phyloP scores from a whole-genome alignment of 108 stramenopile genomes.

The Conticribra weissflogii region DNA sequence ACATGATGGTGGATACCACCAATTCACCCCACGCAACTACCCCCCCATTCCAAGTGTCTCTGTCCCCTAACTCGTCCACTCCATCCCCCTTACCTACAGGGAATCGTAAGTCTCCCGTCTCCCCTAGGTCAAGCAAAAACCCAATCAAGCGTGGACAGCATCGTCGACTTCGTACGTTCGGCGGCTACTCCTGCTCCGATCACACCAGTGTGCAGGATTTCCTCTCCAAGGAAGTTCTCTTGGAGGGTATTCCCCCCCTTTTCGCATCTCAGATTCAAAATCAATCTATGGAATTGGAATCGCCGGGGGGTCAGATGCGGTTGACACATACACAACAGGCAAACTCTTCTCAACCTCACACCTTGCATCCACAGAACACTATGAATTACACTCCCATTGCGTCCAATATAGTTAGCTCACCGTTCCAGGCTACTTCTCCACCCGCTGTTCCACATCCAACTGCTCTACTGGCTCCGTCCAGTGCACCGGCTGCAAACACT shows the following conservation, averaged over 20 bases:
- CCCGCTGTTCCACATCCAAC: too few species aligned
- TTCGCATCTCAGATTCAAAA: neutral
- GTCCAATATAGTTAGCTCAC: too few species aligned
- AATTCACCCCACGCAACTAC: neutral
- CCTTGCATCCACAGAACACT: too few species aligned
- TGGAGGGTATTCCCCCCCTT: conserved; percentile 8
- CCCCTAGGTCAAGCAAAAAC: neutral
- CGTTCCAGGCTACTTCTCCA: too few species aligned
- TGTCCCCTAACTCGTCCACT: neutral
- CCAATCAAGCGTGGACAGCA: neutral
- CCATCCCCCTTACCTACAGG: neutral
- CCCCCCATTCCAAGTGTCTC: neutral
- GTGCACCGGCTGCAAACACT: too few species aligned
- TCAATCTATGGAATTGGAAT: neutral
- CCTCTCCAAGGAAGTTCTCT: neutral
- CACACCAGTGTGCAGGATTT: neutral
- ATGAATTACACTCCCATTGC: too few species aligned
- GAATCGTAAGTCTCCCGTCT: neutral
- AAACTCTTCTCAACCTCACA: too few species aligned
- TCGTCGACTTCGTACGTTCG: conserved; percentile 8
- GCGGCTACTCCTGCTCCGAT: conserved; percentile 7
- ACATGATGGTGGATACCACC: neutral
- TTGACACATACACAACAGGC: neutral
- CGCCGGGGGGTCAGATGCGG: neutral
- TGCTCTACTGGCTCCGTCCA: too few species aligned